phyloP scores from a whole-genome alignment of 345 rosid genomes.

The Angophora floribunda region DNA sequence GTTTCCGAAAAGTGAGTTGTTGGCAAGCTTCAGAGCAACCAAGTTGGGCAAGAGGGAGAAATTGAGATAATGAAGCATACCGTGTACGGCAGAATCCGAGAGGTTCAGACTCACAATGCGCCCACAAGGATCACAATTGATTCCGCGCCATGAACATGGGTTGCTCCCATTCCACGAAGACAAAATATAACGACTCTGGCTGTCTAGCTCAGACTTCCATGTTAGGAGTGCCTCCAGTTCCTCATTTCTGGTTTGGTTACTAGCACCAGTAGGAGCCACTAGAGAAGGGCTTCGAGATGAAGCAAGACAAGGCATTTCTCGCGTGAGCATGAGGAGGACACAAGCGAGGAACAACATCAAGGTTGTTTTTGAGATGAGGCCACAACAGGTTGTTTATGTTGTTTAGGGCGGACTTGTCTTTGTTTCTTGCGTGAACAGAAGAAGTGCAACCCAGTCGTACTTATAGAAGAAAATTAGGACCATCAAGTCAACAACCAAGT shows the following conservation, averaged over 20 bases:
- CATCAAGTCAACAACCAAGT: too few relatives aligned
- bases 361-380: background rate
- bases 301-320: background rate
- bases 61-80: background rate
- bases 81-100: background rate
- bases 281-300: background rate
- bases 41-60: background rate
- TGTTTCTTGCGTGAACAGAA: background rate
- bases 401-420: background rate
- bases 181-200: background rate
- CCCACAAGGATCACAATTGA: background rate
- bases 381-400: background rate
- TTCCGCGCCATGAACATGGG: slow-evolving; percentile 8
- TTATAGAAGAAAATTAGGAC: too few relatives aligned
- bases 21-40: background rate
- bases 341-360: background rate
- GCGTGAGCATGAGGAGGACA: background rate
- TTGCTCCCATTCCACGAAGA: slow-evolving; percentile 2
- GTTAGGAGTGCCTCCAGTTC: slow-evolving; percentile 11
- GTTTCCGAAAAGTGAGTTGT: background rate
- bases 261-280: background rate
- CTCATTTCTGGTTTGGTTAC: too few relatives aligned
- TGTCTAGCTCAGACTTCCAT: slow-evolving; percentile 7
- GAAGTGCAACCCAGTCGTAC: background rate
- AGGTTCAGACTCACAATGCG: slow-evolving; percentile 1